These are phyloP conservation scores for Zygosaccharomyces kombuchaensis DNA, from an alignment of 805 yeast genomes.

Conservation along the genomic window DNA sequence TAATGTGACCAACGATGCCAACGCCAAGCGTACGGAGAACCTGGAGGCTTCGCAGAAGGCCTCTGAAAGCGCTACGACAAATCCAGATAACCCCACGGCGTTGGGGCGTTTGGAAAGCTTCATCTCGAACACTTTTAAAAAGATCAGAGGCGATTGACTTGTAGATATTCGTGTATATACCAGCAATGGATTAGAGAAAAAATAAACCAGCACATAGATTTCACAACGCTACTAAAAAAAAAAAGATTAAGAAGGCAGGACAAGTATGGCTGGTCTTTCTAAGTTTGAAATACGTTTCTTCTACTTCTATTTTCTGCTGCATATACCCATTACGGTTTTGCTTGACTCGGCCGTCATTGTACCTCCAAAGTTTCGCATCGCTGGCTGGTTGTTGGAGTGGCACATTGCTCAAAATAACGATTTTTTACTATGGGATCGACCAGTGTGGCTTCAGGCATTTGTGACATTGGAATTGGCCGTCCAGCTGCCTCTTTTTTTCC, in stretches of 20 bases:
- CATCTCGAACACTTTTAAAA: conserved; percentile 55
- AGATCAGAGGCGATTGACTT: conserved; percentile 35
- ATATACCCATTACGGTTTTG: conserved; percentile 68
- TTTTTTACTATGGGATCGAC: conserved; percentile 53
- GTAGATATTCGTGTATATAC: conserved; percentile 8
- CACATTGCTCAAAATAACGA: conserved; percentile 70
- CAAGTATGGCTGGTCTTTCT: conserved; percentile 9
- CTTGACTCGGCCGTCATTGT: conserved; percentile 72
- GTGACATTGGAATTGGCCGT: conserved; percentile 67
- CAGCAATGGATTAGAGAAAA: conserved; percentile 2
- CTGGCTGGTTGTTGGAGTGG: conserved; percentile 46
- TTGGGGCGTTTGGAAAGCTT: conserved; percentile 55
- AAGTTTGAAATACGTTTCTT: conserved; percentile 36
- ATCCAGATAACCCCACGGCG: conserved; percentile 32
- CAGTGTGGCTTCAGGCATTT: conserved; percentile 70
- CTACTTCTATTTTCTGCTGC: conserved; percentile 52
- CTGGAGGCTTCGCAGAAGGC: conserved; percentile 5
- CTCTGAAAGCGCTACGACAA: conserved; percentile 8
- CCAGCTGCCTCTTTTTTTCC: conserved; percentile 76
- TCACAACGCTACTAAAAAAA: too few species aligned
- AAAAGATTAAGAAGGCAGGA: too few species aligned
- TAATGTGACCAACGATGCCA: conserved; percentile 75
- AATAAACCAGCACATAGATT: not conserved
- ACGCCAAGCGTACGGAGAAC: conserved; percentile 58
- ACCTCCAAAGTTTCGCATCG: conserved; percentile 48